Evolutionary conservation across 441 rosid genomes (phyloP), one percentile per base, ranked within the genome.

Genomic region (Bocquillonia castaneifolia): DNA sequence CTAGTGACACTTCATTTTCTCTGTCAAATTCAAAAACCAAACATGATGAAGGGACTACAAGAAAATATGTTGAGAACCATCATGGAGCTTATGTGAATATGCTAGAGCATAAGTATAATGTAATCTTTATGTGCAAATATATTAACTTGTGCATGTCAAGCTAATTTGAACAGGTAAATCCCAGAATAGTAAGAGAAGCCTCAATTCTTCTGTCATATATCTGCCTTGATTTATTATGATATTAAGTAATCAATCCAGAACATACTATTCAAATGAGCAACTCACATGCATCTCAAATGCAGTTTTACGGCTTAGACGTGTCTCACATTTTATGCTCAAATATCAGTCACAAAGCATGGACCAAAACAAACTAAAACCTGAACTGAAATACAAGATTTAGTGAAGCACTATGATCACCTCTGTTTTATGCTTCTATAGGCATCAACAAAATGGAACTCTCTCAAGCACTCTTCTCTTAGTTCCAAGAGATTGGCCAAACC

Each of bases 1-100:
- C 88, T 76, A 94, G 98, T 59, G 98, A 94, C 2, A 98, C 99
- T 81, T 94, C 99, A 80, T 94, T 94, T 83, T 94, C 99, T 85
- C 99, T 94, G 80, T 58, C 63, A 73, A 48, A 68, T 73, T 63
- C n/a, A 42, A 28, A 51, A 73, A 68, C 50, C 63, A 42, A 58
- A 18, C 32, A 69, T 36, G 52, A 29, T 25, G 36, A 53, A 59
- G 37, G 31, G 57, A 63, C 47, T 23, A 55, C 42, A 68, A 63
- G 59, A 45, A 15, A 23, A 45, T 5, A 48, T 59, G 5, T 50
- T 31, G 47, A 58, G 26, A 22, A 25, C 15, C 32, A 22, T 32
- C 51, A 54, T 17, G 5, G 28, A 64, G 32, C 9, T 50, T 26
- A 5, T 15, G 17, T 2, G 29, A 29, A 31, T 42, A 59, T 36